Base-by-base conservation (phyloP, 2,329 filamentous ascomycete genomes). In the Samsoniella hepiali region DNA sequence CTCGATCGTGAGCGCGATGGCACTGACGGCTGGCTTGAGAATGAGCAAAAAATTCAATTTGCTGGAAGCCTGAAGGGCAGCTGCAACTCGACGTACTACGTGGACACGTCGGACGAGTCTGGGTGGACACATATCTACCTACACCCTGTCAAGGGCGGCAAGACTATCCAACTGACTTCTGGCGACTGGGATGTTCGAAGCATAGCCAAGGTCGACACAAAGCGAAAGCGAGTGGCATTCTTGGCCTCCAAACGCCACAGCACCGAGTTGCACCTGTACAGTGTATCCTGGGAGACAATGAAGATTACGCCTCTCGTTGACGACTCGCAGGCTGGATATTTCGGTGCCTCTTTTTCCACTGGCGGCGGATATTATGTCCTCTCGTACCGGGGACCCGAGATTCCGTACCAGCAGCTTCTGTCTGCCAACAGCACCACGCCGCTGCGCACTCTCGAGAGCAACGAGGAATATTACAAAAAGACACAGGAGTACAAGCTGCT, bases 41-140 rank as follows among this genome's bases (percentile, higher is more conserved):
- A 88, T 67, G 79, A 80, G 22, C 69, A 82, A 4, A 80, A 82
- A 9, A 86, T 88, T 59, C 70, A 75, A 5, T 88, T 85, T 67
- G 77, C 87, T 3, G 84, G 84, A 0, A 64, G 76, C 3, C 65
- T 84, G 50, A 73, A 78, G 38, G 69, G 70, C 27, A 72, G 72
- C 0, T 65, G 67, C 27, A 75, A 75, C 45, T 69, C 73, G 3
- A 70, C 73, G 1, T 88, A 87, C 72, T 91, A 90, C 69, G 76
- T 90, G 15, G 88, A 91, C 68, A 72, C 89, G 3, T 89, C 86
- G 0, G 88, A 91, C 62, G 81, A 84, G 65, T 84, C 82, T 6
- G 88, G 87, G 22, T 91, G 87, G 84, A 82, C 89, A 82, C 88
- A 91, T 69, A 75, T 90, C 53, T 90, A 90, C 69, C 76, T 90